A percentile compares a stretch with the other conserved stretches of the same genome.
Conservation (phyloP, 305 asterid species). For the Petunia hybrid region DNA sequence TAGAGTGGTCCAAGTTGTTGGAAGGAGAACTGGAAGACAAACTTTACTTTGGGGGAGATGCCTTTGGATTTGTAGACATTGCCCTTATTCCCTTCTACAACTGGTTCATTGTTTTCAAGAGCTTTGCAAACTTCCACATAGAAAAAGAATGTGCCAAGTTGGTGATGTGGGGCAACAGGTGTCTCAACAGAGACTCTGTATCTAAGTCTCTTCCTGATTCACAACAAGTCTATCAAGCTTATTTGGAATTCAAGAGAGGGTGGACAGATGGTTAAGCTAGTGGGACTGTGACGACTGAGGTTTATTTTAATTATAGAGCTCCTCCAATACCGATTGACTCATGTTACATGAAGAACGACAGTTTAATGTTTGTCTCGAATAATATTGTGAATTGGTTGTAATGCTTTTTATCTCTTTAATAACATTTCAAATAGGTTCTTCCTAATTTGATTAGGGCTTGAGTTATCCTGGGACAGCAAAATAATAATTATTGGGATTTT, state of each 20-base stretch:
- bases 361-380: too few species aligned
- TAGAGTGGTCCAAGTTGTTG: conserved; percentile 3
- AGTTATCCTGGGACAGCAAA: too few species aligned
- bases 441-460: too few species aligned
- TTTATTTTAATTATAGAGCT: background rate
- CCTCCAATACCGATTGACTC: background rate
- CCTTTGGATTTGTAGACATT: conserved; percentile 30
- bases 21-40: conserved; percentile 34
- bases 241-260: conserved; percentile 24
- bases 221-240: conserved; percentile 26
- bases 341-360: background rate
- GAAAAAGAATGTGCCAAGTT: conserved; percentile 19
- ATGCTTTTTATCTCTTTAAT: too few species aligned
- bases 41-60: conserved; percentile 31
- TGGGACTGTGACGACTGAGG: too few species aligned
- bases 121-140: conserved; percentile 16
- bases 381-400: too few species aligned
- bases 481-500: too few species aligned
- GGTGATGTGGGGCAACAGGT: conserved; percentile 32
- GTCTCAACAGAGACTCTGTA: conserved; percentile 27
- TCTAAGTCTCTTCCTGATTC: conserved; percentile 23
- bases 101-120: conserved; percentile 25
- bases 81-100: conserved; percentile 21
- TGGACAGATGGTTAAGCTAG: background rate
- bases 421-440: too few species aligned